Conservation (phyloP, 83 land plant genomes). For the Larix sibirica region DNA sequence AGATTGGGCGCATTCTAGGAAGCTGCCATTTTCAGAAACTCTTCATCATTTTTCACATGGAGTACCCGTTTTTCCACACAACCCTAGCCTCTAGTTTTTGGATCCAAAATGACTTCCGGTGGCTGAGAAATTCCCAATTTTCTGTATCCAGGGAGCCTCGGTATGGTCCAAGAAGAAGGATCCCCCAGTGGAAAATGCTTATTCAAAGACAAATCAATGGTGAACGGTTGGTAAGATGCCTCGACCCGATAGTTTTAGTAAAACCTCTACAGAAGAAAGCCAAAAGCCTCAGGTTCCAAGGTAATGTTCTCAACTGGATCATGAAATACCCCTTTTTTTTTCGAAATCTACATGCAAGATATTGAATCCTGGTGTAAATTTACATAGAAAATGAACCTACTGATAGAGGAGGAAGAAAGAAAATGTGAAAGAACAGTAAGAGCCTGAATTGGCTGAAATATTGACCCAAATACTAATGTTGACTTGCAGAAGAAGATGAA, state of each 20-base stretch:
- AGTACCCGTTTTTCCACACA: constrained; percentile 46
- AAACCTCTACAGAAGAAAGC: constrained; percentile 48
- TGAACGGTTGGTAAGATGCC: constrained; percentile 61
- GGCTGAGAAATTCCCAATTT: neutral
- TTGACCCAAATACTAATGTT: constrained; percentile 61
- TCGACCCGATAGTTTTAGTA: constrained; percentile 32
- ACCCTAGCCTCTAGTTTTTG: constrained; percentile 33
- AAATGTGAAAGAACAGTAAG: constrained; percentile 27
- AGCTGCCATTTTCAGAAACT: too few species aligned
- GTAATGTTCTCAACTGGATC: constrained; percentile 62
- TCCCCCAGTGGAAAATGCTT: constrained; percentile 55
- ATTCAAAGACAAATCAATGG: constrained; percentile 50
- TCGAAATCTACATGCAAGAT: constrained; percentile 33
- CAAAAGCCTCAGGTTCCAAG: constrained; percentile 44
- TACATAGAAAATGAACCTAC: constrained; percentile 44
- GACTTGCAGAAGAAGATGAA: constrained; percentile 36
- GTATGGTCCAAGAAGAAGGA: constrained; percentile 65
- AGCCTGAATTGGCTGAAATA: constrained; percentile 32
- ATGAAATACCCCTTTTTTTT: constrained; percentile 66
- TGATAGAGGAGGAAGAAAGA: constrained; percentile 68
- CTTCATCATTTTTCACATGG: constrained; percentile 46
- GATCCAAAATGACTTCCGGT: constrained; percentile 22
- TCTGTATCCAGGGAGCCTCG: neutral
- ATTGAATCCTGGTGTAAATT: constrained; percentile 33
- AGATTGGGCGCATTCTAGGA: too few species aligned